Evolutionary conservation across 2,329 filamentous ascomycete genomes (phyloP), one percentile per base, ranked within the genome.

Genomic region (Intubia oerlemansii): DNA sequence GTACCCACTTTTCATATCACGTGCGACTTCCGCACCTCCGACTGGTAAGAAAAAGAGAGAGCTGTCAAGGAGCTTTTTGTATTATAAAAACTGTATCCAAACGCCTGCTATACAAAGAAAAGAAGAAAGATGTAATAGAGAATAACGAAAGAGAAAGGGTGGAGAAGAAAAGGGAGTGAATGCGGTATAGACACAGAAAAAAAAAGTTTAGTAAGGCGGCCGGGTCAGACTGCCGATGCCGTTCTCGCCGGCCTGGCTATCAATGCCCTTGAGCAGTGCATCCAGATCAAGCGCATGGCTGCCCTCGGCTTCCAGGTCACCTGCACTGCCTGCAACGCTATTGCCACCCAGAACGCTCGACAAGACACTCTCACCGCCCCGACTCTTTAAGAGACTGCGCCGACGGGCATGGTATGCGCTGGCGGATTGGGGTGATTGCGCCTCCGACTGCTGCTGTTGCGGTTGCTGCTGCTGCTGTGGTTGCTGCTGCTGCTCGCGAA

Each of bases 241-340:
- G 22, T 50, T 48, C 40, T 63, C 59, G 14, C 51, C 54, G 3
- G 49, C 47, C 12, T 51, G 47, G 38, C 55, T 56, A 38, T 64
- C 59, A 36, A 65, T 63, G 8, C 57, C 57, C 35, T 51, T 51
- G 27, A 65, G 43, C 26, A 65, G 43, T 27, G 59, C 52, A 34
- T 59, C 49, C 32, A 65, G 42, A 37, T 64, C 58, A 46, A 59
- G 50, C 0, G 39, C 46, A 59, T 50, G 0, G 39, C 46, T 18
- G 44, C 48, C 49, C 19, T 13, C 19, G 44, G 50, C 49, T 10
- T 11, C 19, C 19, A 21, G n/a, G 19, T n/a, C 19, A 21, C n/a
- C 19, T 8, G 19, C 8, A 21, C 19, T 21, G 19, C 19, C n/a
- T n/a, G n/a, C n/a, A n/a, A n/a, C n/a, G n/a, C n/a, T n/a, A n/a